Evolutionary conservation across 2,329 filamentous ascomycete genomes (phyloP).

Genomic region (Eutypella sp.): DNA sequence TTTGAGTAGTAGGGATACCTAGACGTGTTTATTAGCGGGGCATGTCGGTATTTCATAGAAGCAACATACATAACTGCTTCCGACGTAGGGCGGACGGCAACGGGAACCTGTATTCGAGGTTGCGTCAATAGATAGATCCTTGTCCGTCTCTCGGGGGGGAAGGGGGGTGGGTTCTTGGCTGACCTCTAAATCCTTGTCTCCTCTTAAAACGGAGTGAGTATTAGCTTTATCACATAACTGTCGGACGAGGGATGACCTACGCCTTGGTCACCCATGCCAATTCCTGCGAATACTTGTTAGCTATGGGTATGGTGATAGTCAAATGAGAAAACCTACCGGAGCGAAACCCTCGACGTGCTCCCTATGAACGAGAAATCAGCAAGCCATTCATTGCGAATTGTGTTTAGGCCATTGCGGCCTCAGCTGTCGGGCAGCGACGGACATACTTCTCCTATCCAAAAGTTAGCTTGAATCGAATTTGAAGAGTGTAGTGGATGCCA

Average conservation of each 20-base stretch:
- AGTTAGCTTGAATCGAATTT: not conserved
- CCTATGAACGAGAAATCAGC: conserved; percentile 51
- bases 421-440: not conserved
- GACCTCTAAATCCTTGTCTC: conserved; percentile 81
- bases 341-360: conserved; percentile 98
- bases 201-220: conserved; percentile 54
- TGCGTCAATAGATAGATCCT: conserved; percentile 2
- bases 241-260: conserved; percentile 37
- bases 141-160: too few species aligned
- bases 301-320: not conserved
- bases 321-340: conserved; percentile 37
- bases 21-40: conserved; percentile 38
- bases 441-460: conserved; percentile 15
- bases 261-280: conserved; percentile 85
- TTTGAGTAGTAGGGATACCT: conserved; percentile 71
- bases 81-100: conserved; percentile 63
- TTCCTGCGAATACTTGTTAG: conserved; percentile 39
- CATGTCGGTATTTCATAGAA: conserved; percentile 11
- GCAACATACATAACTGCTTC: conserved; percentile 43
- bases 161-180: too few species aligned
- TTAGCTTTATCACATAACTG: conserved; percentile 20
- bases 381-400: not conserved
- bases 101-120: conserved; percentile 44
- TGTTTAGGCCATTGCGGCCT: not conserved
- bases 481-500: not conserved